phyloP scores from a whole-genome alignment of 345 rosid genomes.

The Brassica carinata region DNA sequence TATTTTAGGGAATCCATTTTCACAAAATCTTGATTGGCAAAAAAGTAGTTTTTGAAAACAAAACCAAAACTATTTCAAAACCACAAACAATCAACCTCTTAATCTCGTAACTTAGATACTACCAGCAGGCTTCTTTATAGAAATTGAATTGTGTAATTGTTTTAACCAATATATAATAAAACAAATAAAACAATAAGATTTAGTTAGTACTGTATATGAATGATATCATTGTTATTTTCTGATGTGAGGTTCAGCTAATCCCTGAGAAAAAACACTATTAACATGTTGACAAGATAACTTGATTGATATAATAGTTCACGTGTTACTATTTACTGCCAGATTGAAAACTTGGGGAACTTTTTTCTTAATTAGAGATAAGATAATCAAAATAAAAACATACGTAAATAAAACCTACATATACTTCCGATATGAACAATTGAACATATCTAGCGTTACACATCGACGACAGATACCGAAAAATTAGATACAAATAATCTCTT shows the following conservation, averaged over 20 bases:
- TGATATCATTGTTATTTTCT: background rate
- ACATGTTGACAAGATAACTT: background rate
- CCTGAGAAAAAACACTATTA: background rate
- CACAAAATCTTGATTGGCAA: no score
- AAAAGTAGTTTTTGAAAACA: no score
- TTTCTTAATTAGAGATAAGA: background rate
- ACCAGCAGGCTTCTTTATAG: no score
- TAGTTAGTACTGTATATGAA: background rate
- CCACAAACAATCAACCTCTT: no score
- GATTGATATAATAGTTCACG: background rate
- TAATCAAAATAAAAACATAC: constrained; percentile 15
- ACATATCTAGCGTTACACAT: background rate
- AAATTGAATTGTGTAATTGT: no score
- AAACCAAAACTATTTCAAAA: no score
- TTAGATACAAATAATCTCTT: constrained; percentile 31
- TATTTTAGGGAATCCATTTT: no score
- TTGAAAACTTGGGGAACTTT: background rate
- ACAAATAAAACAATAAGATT: background rate
- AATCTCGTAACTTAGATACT: no score
- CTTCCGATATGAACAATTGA: constrained; percentile 10
- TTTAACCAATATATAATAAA: background rate
- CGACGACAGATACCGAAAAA: constrained; percentile 27
- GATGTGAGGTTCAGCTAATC: background rate
- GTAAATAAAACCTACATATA: background rate
- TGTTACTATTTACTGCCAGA: background rate